Conservation (phyloP, 306 rosid species). For the Begonia fuchsioides region DNA sequence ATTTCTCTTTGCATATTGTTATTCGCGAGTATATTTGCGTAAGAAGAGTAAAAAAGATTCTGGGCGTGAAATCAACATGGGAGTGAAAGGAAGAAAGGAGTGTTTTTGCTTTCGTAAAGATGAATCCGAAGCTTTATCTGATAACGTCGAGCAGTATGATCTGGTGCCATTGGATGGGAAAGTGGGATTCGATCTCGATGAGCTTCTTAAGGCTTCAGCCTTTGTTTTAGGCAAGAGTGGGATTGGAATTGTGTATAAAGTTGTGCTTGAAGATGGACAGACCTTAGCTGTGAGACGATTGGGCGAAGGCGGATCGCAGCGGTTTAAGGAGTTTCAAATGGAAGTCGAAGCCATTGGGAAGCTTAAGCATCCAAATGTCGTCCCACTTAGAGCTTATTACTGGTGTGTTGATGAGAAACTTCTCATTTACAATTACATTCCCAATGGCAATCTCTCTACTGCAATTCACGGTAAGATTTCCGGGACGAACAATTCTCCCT, state of each 20-base stretch:
- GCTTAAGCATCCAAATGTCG: constrained; percentile 76
- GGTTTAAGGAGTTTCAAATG: constrained; percentile 87
- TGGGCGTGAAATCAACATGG: constrained; percentile 22
- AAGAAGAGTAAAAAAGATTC: constrained; percentile 34
- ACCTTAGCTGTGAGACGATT: constrained; percentile 79
- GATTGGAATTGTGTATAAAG: constrained; percentile 90
- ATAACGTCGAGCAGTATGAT: constrained; percentile 74
- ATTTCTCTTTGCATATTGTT: constrained; percentile 68
- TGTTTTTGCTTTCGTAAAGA: constrained; percentile 74
- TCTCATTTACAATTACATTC: constrained; percentile 71
- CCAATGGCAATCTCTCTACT: constrained; percentile 73
- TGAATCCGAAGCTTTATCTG: constrained; percentile 62
- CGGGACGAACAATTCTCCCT: no score
- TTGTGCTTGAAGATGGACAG: constrained; percentile 88
- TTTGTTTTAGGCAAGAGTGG: constrained; percentile 97
- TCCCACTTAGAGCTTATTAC: constrained; percentile 73
- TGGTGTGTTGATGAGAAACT: constrained; percentile 99
- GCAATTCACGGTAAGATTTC: constrained; percentile 69
- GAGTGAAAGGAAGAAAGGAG: constrained; percentile 43
- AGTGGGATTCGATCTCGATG: constrained; percentile 90
- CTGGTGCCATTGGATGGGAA: constrained; percentile 73
- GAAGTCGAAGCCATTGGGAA: constrained; percentile 97
- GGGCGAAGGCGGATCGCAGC: constrained; percentile 98
- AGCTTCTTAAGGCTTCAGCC: constrained; percentile 97
- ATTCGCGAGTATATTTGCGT: constrained; percentile 41